Conservation (phyloP, 306 rosid species). For the Lathyrus oleraceus region DNA sequence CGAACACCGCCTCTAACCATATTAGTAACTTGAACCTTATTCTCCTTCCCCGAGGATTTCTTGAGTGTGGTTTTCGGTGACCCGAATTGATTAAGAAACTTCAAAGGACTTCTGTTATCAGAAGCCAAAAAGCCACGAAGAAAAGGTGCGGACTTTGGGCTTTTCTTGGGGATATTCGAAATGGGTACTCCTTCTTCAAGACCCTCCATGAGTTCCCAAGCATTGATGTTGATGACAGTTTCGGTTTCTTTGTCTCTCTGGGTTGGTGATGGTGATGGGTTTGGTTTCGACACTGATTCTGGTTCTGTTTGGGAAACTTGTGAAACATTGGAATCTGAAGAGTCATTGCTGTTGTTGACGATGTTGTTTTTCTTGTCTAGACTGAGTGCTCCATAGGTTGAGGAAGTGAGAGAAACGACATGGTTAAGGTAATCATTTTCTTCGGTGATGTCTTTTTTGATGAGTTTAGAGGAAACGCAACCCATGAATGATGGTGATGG, state of each 20-base stretch:
- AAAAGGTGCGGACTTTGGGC: conserved; percentile 62
- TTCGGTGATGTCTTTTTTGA: conserved; percentile 54
- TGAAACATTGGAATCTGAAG: neutral
- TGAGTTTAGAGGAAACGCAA: conserved; percentile 82
- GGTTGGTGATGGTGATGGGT: conserved; percentile 33
- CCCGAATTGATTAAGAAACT: conserved; percentile 68
- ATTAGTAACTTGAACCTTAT: conserved; percentile 43
- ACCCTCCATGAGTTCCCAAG: conserved; percentile 98
- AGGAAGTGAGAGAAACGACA: conserved; percentile 87
- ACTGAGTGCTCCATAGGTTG: conserved; percentile 77
- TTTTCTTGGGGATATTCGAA: conserved; percentile 54
- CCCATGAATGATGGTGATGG: conserved; percentile 59
- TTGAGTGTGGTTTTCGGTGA: conserved; percentile 64
- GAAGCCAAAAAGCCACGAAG: conserved; percentile 66
- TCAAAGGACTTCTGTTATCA: conserved; percentile 66
- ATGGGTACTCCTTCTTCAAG: conserved; percentile 77
- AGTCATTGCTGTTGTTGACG: neutral
- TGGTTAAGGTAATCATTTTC: conserved; percentile 62
- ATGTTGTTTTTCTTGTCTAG: conserved; percentile 43
- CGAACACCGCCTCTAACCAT: conserved; percentile 36
- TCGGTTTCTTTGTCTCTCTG: conserved; percentile 61
- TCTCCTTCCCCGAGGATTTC: conserved; percentile 69
- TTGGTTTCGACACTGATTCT: conserved; percentile 42
- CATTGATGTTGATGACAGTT: conserved; percentile 66
- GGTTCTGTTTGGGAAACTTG: neutral